Base-by-base conservation (phyloP, 805 yeast genomes). In the Lipomyces oligophaga region DNA sequence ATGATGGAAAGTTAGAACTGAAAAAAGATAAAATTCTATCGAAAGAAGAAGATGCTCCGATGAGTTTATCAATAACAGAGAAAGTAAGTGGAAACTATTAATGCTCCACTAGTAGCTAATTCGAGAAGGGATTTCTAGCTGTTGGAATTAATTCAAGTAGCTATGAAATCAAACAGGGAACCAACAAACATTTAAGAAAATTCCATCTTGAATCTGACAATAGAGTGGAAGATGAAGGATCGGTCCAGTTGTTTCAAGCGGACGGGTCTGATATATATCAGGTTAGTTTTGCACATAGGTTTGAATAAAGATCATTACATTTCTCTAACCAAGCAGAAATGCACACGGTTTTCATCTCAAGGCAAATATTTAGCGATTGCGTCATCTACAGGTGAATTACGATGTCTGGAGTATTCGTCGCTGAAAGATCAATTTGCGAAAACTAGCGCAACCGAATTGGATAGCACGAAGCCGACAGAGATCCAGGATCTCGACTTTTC, bases 21-120 rank as follows among this genome's bases (percentile, higher is more conserved):
- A 27, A n/a, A 13, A 33, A 33, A 18, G 54, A 45, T 32, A 40
- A 33, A 13, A 27, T 42, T 5, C 26, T 54, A 11, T 33, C 10
- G 73, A 78, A 54, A 31, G 34, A 42, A 42, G 95, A 85, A 55
- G 96, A 89, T 64, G 81, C 88, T n/a, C 96, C 96, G 8, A 86
- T 88, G 60, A 80, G 93, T 38, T 58, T 90, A 40, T 95, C 81
- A 53, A 73, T 76, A 11, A 69, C 72, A 28, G 63, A 66, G 3
- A 61, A 70, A 53, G 54, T 39, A 20, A n/a, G 41, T 31, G 11
- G 32, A 10, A 20, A 1, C 8, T 19, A 11, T 11, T 28, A 19
- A 16, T 21, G 16, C 5, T 15, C 22, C 26, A 24, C 16, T 38
- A 31, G 20, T 24, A n/a, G 21, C 20, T 13, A 19, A 21, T 19